Percentiles rank a stretch among this genome's conserved stretches.
Conservation (phyloP, 2,329 filamentous ascomycete species). For the Penicillium sp. region DNA sequence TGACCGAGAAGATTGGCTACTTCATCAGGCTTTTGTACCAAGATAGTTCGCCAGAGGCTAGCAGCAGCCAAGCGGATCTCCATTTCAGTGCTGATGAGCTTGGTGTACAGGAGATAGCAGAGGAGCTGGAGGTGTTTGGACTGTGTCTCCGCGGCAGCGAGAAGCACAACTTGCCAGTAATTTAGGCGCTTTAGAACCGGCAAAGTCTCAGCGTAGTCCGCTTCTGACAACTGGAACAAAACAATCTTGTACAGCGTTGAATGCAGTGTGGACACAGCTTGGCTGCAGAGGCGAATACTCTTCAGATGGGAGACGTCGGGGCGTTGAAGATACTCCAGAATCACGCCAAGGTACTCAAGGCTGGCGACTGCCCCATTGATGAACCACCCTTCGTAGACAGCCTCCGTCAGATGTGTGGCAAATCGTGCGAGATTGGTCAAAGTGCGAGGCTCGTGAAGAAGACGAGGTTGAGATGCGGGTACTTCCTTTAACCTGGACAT, state of each 20-base stretch:
- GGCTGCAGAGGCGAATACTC: slow-evolving; percentile 85
- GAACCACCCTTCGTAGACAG: slow-evolving; percentile 96
- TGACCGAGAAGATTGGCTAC: slow-evolving; percentile 72
- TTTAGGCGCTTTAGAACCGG: slow-evolving; percentile 80
- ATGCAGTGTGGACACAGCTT: slow-evolving; percentile 75
- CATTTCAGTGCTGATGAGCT: slow-evolving; percentile 71
- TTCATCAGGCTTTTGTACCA: slow-evolving; percentile 90
- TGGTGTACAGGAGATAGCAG: slow-evolving; percentile 91
- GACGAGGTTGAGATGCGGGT: slow-evolving; percentile 70
- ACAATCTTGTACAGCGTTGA: slow-evolving; percentile 76
- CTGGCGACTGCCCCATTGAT: slow-evolving; percentile 80
- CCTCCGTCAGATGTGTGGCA: slow-evolving; percentile 78
- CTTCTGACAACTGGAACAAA: slow-evolving; percentile 78
- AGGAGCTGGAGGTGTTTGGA: slow-evolving; percentile 81
- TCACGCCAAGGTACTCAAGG: slow-evolving; percentile 80
- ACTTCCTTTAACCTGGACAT: slow-evolving; percentile 70
- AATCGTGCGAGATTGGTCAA: slow-evolving; percentile 86
- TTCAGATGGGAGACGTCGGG: slow-evolving; percentile 80
- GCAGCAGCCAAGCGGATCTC: slow-evolving; percentile 74
- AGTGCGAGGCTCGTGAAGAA: slow-evolving; percentile 77
- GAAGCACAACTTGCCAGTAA: slow-evolving; percentile 93
- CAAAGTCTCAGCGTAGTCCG: slow-evolving; percentile 70
- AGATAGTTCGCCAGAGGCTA: slow-evolving; percentile 84
- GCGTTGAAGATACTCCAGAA: slow-evolving; percentile 86
- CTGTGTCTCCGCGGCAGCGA: slow-evolving; percentile 75